A percentile compares a stretch with the other conserved stretches of the same genome.
These are phyloP conservation scores for Rosa hybrid DNA, from an alignment of 331 rosid genomes.

Conservation along the genomic window DNA sequence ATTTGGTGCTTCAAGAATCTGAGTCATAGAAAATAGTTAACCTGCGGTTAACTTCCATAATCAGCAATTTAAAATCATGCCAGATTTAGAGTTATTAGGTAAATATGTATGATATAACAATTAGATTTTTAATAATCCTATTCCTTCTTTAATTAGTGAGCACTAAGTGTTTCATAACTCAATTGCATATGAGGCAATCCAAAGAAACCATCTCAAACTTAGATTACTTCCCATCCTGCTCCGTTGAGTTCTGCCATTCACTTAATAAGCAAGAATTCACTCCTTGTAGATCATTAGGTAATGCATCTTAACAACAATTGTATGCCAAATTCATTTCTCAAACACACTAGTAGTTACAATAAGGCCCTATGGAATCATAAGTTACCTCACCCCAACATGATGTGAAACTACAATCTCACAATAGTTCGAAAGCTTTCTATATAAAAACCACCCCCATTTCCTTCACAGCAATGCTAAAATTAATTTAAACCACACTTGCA, in stretches of 20 bases:
- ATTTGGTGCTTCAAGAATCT: constrained; percentile 89
- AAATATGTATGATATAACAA: not conserved
- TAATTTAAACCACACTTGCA: not conserved
- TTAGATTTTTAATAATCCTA: not conserved
- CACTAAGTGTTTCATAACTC: not conserved
- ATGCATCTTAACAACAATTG: not conserved
- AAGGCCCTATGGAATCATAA: not conserved
- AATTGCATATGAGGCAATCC: not conserved
- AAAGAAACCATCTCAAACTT: not conserved
- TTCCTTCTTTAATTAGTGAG: too few species aligned
- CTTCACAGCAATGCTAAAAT: not conserved
- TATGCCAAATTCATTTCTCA: not conserved
- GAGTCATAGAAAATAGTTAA: constrained; percentile 67
- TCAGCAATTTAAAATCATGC: constrained; percentile 40
- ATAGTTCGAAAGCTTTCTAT: not conserved
- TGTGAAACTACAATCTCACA: not conserved
- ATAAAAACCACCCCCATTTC: not conserved
- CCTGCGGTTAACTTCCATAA: constrained; percentile 58
- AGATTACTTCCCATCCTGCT: not conserved
- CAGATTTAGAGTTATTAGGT: not conserved
- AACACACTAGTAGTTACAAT: not conserved
- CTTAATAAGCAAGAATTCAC: not conserved
- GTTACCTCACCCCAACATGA: not conserved
- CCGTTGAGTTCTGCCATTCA: not conserved
- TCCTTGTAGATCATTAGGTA: not conserved